Evolutionary conservation across 2,329 filamentous ascomycete species (phyloP), one percentile per base, ranked within the genome.

Genomic region (Lasiodiplodia hormozganensis): DNA sequence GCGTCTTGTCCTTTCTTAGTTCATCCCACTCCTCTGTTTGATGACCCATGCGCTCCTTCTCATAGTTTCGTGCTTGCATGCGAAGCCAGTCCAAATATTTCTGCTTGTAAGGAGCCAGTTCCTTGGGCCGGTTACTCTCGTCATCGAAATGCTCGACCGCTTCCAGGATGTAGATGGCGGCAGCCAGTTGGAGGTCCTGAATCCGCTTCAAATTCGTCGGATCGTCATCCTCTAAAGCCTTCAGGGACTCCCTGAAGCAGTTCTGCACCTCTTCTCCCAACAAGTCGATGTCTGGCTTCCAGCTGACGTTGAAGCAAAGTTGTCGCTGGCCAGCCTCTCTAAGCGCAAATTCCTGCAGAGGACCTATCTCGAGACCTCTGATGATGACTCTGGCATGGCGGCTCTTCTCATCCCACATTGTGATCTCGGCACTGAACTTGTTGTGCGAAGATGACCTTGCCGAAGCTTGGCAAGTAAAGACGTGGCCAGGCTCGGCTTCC

Each of bases 261-360:
- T 31, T 66, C 54, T 68, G 65, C 12, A 64, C 60, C 31, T 68
- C 53, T 31, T 47, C 47, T 21, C 56, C 54, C 16, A 68, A 57
- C 21, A 68, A 57, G 25, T 68, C 65, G 34, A 68, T 68, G 40
- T 68, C 67, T 28, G 67, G 67, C 34, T 68, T 68, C 58, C 57
- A 65, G 31, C 18, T 31, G 43, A 68, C 56, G 25, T 68, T 68
- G 40, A 52, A 68, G 38, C 65, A 60, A n/a, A 68, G 65, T 25
- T 68, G 53, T 1, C 65, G 65, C 23, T 68, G 54, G 25, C 65
- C 65, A 23, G 53, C 54, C 25, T 52, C 56, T 40, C 54, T 49
- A 1, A 60, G 49, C 2, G 53, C 47, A 12, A 64, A 38, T 52
- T 68, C 57, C 12, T 68, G 65, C 43, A 68, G 23, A 40, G 65